Conservation (phyloP, 2,329 filamentous ascomycete species). For the Sclerotinia sclerotiorum region DNA sequence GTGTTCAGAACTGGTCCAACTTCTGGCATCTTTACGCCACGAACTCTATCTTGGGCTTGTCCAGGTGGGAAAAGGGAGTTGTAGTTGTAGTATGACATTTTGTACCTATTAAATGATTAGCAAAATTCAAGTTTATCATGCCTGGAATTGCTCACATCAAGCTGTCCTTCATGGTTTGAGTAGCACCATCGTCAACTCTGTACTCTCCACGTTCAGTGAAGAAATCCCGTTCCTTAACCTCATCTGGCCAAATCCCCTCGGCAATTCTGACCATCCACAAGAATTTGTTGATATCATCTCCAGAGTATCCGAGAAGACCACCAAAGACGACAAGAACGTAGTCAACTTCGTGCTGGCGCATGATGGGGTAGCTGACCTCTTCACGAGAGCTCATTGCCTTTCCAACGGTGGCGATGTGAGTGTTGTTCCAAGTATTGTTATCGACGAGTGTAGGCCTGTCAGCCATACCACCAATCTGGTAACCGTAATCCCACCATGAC, state of each 20-base stretch:
- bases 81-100: slow-evolving; percentile 99
- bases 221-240: slow-evolving; percentile 95
- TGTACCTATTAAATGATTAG: slow-evolving; percentile 69
- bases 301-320: slow-evolving; percentile 92
- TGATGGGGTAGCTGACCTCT: slow-evolving; percentile 97
- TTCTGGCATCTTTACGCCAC: slow-evolving; percentile 75
- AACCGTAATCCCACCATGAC: slow-evolving; percentile 99
- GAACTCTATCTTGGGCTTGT: slow-evolving; percentile 87
- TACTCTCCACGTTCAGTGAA: slow-evolving; percentile 95
- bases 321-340: slow-evolving; percentile 98
- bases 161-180: slow-evolving; percentile 97
- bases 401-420: slow-evolving; percentile 96
- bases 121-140: not conserved
- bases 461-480: slow-evolving; percentile 99
- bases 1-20: slow-evolving; percentile 82
- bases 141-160: slow-evolving; percentile 72
- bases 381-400: slow-evolving; percentile 98
- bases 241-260: slow-evolving; percentile 99
- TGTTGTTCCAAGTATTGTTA: slow-evolving; percentile 99
- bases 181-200: slow-evolving; percentile 87
- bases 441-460: slow-evolving; percentile 95
- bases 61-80: slow-evolving; percentile 86
- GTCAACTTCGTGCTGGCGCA: slow-evolving; percentile 97
- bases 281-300: slow-evolving; percentile 99
- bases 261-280: slow-evolving; percentile 99